phyloP scores from a whole-genome alignment of 202 grass and related monocot genomes.

The Schoenoplectus triqueter region DNA sequence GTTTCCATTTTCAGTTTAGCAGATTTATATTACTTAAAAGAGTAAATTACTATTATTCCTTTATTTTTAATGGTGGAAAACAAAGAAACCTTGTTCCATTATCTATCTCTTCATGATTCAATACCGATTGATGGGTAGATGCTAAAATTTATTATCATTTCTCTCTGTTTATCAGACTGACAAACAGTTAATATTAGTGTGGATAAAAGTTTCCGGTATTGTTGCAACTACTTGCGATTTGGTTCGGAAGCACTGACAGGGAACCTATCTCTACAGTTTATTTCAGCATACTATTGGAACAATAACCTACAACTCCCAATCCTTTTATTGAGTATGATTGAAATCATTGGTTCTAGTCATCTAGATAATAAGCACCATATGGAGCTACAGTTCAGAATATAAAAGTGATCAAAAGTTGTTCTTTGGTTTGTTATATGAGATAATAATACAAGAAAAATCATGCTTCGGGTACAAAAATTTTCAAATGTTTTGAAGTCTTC shows the following conservation, averaged over 20 bases:
- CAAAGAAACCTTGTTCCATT: neutral
- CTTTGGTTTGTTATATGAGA: neutral
- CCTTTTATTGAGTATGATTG: neutral
- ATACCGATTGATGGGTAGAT: neutral
- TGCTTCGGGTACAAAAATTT: neutral
- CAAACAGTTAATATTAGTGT: neutral
- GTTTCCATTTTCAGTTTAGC: neutral
- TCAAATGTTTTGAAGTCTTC: neutral
- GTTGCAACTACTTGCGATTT: neutral
- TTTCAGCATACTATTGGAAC: neutral
- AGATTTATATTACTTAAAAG: neutral
- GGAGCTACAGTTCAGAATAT: neutral
- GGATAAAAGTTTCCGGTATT: neutral
- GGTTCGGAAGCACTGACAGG: neutral
- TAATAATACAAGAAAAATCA: neutral
- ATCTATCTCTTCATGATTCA: neutral
- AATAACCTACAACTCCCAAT: slow-evolving; percentile 5
- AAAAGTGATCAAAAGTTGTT: neutral
- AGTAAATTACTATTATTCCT: neutral
- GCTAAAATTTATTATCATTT: neutral
- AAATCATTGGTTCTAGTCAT: neutral
- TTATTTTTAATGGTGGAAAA: neutral
- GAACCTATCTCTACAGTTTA: neutral
- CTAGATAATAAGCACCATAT: neutral
- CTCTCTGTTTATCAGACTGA: neutral